Percentiles rank a stretch among this genome's conserved stretches.
Conservation (phyloP, 139 green algal species). For the Tetradesmus lagerheimii region DNA sequence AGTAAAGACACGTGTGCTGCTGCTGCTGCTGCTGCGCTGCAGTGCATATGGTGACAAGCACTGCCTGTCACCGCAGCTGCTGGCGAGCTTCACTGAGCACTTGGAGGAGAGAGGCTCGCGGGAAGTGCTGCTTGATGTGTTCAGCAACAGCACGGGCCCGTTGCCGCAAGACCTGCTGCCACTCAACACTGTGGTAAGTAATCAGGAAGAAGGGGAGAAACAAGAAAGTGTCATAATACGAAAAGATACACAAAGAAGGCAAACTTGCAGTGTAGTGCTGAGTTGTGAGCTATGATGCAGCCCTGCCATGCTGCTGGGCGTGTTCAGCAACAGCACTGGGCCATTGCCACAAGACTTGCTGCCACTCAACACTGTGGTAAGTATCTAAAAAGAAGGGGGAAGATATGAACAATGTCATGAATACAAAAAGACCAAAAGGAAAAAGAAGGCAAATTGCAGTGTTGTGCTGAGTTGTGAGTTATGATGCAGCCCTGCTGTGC, state of each 20-base stretch:
- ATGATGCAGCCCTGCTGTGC: too few relatives aligned
- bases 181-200: conserved; percentile 23
- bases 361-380: not conserved
- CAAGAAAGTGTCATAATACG: too few relatives aligned
- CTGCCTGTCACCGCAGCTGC: conserved; percentile 35
- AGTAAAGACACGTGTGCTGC: too few relatives aligned
- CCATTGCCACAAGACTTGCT: conserved; percentile 19
- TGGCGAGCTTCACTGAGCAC: not conserved
- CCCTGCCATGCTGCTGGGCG: not conserved
- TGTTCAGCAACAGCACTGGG: not conserved
- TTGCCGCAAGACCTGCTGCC: conserved; percentile 46
- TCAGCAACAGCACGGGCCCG: conserved; percentile 42
- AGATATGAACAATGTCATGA: too few relatives aligned
- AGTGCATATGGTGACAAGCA: conserved; percentile 34
- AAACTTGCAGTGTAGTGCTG: not conserved
- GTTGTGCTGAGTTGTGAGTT: too few relatives aligned
- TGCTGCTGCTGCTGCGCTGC: not conserved
- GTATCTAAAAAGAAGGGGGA: too few relatives aligned
- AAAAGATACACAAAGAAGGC: too few relatives aligned
- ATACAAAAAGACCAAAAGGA: too few relatives aligned
- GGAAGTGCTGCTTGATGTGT: conserved; percentile 40
- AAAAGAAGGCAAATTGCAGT: too few relatives aligned
- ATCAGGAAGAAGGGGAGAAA: too few relatives aligned
- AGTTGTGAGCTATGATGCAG: not conserved
- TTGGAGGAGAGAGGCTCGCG: not conserved